Conservation (phyloP, 2,329 filamentous ascomycete species). For the Boeremia lycopersici region DNA sequence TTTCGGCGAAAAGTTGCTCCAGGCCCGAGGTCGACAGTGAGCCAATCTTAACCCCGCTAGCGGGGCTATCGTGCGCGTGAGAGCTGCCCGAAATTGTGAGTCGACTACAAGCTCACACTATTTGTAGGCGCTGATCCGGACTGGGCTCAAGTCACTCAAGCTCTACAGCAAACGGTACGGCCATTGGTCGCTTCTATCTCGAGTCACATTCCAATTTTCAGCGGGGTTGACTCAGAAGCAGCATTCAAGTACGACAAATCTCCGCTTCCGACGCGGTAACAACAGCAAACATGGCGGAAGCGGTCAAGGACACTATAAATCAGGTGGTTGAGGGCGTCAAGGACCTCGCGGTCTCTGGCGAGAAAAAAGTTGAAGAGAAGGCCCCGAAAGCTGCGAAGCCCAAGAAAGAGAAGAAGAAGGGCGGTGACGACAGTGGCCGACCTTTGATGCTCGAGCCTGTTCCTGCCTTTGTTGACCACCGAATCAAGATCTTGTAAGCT, state of each 20-base stretch:
- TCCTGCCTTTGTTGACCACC: constrained; percentile 80
- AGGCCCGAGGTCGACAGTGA: constrained; percentile 9
- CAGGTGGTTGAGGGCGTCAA: constrained; percentile 64
- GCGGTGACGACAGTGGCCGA: constrained; percentile 46
- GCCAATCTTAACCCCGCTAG: constrained; percentile 6
- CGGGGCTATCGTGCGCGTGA: constrained; percentile 26
- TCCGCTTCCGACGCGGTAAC: constrained; percentile 27
- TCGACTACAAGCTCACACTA: constrained; percentile 17
- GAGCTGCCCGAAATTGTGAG: constrained; percentile 33
- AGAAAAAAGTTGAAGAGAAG: constrained; percentile 39
- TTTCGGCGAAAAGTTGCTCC: constrained; percentile 37
- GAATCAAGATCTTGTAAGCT: constrained; percentile 74
- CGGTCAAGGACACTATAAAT: constrained; percentile 56
- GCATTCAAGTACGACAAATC: constrained; percentile 21
- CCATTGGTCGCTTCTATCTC: constrained; percentile 9
- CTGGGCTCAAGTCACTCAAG: constrained; percentile 11
- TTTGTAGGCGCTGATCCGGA: constrained; percentile 8
- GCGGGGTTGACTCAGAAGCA: constrained; percentile 36
- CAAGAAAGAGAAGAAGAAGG: constrained; percentile 51
- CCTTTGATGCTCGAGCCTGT: constrained; percentile 58
- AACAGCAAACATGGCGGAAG: constrained; percentile 53
- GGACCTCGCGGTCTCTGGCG: constrained; percentile 59
- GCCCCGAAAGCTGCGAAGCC: constrained; percentile 36
- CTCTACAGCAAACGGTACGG: constrained; percentile 6
- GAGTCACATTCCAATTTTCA: constrained; percentile 10